Evolutionary conservation across 129 eudicot genomes (phyloP), one percentile per base, ranked within the genome.

Genomic region (Pittosporum tobira): DNA sequence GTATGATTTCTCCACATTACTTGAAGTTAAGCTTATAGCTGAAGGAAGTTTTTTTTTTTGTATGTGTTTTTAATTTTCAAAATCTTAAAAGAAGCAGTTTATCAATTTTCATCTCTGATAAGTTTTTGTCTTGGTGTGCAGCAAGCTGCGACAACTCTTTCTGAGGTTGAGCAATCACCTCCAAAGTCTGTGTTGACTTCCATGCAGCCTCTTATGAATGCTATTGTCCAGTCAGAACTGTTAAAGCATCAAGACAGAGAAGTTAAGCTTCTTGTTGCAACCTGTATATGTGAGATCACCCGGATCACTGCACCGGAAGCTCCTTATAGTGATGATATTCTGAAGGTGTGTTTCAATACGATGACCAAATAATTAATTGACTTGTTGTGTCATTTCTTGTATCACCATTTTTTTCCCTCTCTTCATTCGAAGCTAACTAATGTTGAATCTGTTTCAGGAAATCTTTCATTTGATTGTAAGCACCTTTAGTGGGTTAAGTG

Each of bases 221-320:
- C 84, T 24, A 74, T 91, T 44, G 85, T 81, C 45, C 83, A 87
- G 73, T 85, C 96, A 70, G 88, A 87, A 64, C 69, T 87, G 59
- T 67, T 91, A 48, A 81, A 91, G 51, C 95, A 91, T 82, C 84
- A 80, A 63, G 99, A 91, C 52, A 75, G 79, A 59, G 88, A 91
- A 62, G 91, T 84, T 51, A 83, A 72, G 69, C 94, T 87, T 65
- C 81, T 83, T 62, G 94, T 91, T 68, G 99, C 99, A 40, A 52
- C 96, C 20, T 91, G 99, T 74, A 71, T 83, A 24, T 87, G 99
- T 73, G 99, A 91, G 77, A 83, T 91, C 36, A 87, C 96, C 50
- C 69, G 99, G 64, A 81, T 91, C 44, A 91, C 99, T 64, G 99
- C 99, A 47, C 99, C 99, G 22, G 99, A 91, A 71, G 88, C 96